Conservation (phyloP, 208 protist genomes). For the Wallacemonas collosoma region DNA sequence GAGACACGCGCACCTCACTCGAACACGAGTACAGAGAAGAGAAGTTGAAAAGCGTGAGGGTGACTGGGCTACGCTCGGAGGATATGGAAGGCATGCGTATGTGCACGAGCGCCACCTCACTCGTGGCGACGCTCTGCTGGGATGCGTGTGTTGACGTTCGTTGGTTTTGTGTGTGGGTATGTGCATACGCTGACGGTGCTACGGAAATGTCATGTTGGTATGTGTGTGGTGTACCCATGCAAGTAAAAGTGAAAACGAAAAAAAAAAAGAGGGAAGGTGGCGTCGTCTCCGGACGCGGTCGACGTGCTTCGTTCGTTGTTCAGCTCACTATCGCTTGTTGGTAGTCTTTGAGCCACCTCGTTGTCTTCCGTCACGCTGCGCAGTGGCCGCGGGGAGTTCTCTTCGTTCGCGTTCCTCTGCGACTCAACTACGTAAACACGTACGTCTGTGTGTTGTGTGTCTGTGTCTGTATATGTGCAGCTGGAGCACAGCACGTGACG, state of each 20-base stretch:
- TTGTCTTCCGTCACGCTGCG: not conserved
- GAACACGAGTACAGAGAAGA: no score
- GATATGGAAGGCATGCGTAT: no score
- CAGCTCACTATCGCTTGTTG: not conserved
- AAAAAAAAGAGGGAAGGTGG: not conserved
- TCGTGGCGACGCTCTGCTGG: no score
- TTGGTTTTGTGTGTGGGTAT: slow-evolving; percentile 11
- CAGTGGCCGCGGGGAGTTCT: not conserved
- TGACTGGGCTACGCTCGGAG: no score
- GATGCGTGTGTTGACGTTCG: not conserved
- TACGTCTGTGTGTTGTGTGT: not conserved
- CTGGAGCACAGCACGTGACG: not conserved
- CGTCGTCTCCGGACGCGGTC: not conserved
- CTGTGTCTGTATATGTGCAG: not conserved
- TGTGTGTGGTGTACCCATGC: not conserved
- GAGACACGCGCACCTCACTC: no score
- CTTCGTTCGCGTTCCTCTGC: not conserved
- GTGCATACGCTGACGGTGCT: slow-evolving; percentile 2
- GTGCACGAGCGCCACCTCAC: no score
- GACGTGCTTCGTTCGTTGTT: not conserved
- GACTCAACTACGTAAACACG: not conserved
- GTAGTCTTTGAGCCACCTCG: not conserved
- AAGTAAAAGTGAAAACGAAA: not conserved
- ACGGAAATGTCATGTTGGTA: not conserved
- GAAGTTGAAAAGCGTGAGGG: no score